Percentiles rank a stretch among this genome's conserved stretches.
Conservation (phyloP, 2,329 filamentous ascomycete genomes). For the Xylaria sp. region DNA sequence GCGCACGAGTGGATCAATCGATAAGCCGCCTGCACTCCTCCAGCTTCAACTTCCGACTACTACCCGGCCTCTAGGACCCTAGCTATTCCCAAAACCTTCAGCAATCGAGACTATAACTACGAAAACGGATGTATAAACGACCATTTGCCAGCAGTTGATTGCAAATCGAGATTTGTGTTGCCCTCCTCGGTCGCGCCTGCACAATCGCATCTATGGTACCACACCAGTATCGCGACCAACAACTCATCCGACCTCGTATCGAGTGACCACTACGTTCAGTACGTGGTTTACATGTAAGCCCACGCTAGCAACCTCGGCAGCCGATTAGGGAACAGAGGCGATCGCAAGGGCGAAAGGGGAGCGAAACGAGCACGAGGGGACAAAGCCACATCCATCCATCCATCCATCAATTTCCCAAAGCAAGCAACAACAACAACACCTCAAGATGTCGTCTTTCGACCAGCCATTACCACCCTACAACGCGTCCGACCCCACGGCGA, state of each 20-base stretch:
- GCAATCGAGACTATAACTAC: background rate
- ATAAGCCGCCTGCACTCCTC: slow-evolving; percentile 3
- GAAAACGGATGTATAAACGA: background rate
- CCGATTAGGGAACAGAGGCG: background rate
- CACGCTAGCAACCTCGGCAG: too few species aligned
- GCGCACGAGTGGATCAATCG: background rate
- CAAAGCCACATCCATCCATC: background rate
- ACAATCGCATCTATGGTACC: background rate
- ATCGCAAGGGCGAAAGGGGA: background rate
- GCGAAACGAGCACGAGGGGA: background rate
- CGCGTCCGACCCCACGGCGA: slow-evolving; percentile 76
- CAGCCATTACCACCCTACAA: slow-evolving; percentile 74
- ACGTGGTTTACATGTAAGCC: background rate
- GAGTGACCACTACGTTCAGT: background rate
- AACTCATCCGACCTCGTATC: background rate
- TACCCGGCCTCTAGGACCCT: background rate
- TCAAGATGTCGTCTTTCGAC: slow-evolving; percentile 70
- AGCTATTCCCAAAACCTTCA: background rate
- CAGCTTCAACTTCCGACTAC: slow-evolving; percentile 5
- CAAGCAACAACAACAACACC: slow-evolving; percentile 1
- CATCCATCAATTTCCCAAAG: background rate
- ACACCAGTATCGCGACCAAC: slow-evolving; percentile 5
- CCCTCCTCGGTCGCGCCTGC: background rate
- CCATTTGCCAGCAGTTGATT: background rate
- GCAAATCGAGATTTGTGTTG: background rate